phyloP scores from a whole-genome alignment of 495 filamentous ascomycete species.

The Trichoderma asperelloides region DNA sequence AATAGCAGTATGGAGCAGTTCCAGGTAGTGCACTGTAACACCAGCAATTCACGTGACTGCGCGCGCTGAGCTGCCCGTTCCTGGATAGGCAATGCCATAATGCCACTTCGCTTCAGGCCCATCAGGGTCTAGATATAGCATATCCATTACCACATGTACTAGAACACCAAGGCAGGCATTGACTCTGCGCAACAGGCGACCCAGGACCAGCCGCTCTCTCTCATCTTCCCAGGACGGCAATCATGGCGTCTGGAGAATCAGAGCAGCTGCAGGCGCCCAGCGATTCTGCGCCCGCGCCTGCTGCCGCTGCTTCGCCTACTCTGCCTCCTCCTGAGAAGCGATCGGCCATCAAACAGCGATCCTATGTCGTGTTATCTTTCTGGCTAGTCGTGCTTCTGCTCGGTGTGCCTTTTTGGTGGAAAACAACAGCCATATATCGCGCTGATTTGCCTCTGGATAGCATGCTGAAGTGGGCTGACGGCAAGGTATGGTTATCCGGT shows the following conservation, averaged over 20 bases:
- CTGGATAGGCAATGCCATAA: background rate
- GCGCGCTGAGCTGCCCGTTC: background rate
- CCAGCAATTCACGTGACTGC: slow-evolving; percentile 1
- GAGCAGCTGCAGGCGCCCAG: background rate
- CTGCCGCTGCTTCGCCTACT: background rate
- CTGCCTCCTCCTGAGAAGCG: slow-evolving; percentile 68
- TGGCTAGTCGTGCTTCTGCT: slow-evolving; percentile 80
- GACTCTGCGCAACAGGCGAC: background rate
- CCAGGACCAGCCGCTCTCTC: background rate
- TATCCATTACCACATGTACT: too few species aligned
- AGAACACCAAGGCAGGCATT: background rate
- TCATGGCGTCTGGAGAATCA: background rate
- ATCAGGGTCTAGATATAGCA: background rate
- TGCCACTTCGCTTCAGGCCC: background rate
- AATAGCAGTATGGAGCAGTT: background rate
- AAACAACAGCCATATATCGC: slow-evolving; percentile 90
- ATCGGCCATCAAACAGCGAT: slow-evolving; percentile 57
- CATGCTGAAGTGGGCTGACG: slow-evolving; percentile 91
- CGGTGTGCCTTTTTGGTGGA: slow-evolving; percentile 92
- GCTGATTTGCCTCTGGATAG: slow-evolving; percentile 72
- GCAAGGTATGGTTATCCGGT: slow-evolving; percentile 53
- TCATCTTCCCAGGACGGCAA: background rate
- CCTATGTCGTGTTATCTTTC: slow-evolving; percentile 74
- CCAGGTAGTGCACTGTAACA: too few species aligned
- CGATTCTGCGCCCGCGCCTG: slow-evolving; percentile 6